A percentile compares a stretch with the other conserved stretches of the same genome.
phyloP scores from a whole-genome alignment of 2,329 filamentous ascomycete species.

The Furcasterigmium furcatum region DNA sequence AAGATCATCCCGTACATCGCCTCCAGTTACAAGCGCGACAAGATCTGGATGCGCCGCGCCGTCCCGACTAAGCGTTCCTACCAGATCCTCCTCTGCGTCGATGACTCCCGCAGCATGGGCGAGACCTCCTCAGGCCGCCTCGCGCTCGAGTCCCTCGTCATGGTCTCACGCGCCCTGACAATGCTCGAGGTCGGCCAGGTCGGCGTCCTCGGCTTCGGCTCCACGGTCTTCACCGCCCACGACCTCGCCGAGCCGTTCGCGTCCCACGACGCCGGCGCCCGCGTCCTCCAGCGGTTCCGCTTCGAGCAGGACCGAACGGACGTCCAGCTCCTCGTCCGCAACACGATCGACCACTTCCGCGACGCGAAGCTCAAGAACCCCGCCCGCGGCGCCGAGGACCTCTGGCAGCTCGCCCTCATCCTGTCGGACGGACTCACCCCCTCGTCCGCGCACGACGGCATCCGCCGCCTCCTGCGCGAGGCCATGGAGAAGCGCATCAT shows the following conservation, averaged over 20 bases:
- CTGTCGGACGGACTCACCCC: conserved; percentile 93
- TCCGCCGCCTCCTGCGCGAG: conserved; percentile 78
- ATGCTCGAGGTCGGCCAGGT: conserved; percentile 96
- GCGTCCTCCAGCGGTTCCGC: conserved; percentile 78
- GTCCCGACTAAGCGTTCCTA: conserved; percentile 92
- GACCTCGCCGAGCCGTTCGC: conserved; percentile 80
- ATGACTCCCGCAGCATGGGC: conserved; percentile 93
- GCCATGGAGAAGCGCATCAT: conserved; percentile 94
- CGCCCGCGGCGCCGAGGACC: conserved; percentile 56
- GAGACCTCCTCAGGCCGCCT: conserved; percentile 73
- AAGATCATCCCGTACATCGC: conserved; percentile 99
- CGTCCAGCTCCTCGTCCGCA: conserved; percentile 71
- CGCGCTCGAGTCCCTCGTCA: conserved; percentile 90
- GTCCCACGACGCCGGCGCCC: conserved; percentile 72
- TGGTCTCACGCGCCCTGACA: conserved; percentile 80
- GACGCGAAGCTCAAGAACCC: conserved; percentile 63
- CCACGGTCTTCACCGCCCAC: conserved; percentile 79
- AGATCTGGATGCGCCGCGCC: conserved; percentile 97
- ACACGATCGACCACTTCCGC: conserved; percentile 79
- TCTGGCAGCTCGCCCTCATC: conserved; percentile 94
- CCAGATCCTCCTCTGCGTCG: conserved; percentile 95
- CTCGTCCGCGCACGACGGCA: conserved; percentile 72
- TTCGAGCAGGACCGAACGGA: conserved; percentile 87
- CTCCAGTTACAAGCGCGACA: conserved; percentile 96
- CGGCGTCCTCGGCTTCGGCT: conserved; percentile 87